These are phyloP conservation scores for Pilaira anomala DNA, from an alignment of 192 early-diverging fungal genomes.

Conservation along the genomic window DNA sequence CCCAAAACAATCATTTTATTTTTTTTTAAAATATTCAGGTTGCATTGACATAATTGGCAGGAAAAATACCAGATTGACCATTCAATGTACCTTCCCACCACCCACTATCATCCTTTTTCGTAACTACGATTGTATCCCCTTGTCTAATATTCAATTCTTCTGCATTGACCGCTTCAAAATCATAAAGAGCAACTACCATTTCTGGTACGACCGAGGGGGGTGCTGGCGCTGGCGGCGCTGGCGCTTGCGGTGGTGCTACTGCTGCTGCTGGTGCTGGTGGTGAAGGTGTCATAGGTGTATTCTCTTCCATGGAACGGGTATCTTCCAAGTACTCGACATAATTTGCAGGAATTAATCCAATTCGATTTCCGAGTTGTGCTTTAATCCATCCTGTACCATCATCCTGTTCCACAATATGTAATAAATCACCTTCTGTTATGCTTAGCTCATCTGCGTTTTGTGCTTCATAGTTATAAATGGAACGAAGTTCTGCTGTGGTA, in stretches of 20 bases:
- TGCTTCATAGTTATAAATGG: conserved; percentile 61
- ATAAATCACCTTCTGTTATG: conserved; percentile 51
- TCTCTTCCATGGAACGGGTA: neutral
- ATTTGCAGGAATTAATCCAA: conserved; percentile 48
- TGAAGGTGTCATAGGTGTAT: neutral
- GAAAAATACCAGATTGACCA: conserved; percentile 18
- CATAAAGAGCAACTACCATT: conserved; percentile 41
- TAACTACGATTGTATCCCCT: conserved; percentile 46
- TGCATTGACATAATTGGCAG: conserved; percentile 21
- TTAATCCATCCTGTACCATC: conserved; percentile 62
- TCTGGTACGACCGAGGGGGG: neutral
- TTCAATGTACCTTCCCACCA: conserved; percentile 57
- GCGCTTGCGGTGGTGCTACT: neutral
- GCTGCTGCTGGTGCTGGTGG: neutral
- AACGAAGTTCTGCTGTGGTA: conserved; percentile 38
- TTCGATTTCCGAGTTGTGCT: conserved; percentile 28
- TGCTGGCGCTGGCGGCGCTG: neutral
- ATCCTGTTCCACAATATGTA: conserved; percentile 54
- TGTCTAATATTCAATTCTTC: conserved; percentile 49
- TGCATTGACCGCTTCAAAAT: conserved; percentile 50
- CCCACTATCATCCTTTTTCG: conserved; percentile 47
- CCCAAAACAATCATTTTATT: too few species aligned
- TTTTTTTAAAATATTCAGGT: too few species aligned
- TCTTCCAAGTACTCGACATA: conserved; percentile 35
- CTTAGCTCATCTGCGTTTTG: conserved; percentile 52